phyloP scores from a whole-genome alignment of 768 basidiomycete genomes.

The Lactarius hatsudake region DNA sequence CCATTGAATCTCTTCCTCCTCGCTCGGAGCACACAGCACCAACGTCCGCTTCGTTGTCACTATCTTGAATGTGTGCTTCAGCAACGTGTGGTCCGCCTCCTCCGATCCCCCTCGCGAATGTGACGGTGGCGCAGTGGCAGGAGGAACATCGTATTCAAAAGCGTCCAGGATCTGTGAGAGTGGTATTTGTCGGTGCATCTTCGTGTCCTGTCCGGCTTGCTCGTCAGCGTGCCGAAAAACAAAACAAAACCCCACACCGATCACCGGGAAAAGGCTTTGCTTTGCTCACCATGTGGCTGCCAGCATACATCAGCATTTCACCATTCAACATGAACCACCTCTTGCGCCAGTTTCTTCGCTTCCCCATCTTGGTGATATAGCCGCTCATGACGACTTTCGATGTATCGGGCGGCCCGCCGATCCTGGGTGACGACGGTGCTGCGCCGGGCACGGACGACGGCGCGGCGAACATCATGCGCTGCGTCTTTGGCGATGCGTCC shows the following conservation, averaged over 20 bases:
- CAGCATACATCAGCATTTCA: conserved; percentile 83
- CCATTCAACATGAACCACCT: conserved; percentile 94
- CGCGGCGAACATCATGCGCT: conserved; percentile 27
- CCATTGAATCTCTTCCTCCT: conserved; percentile 99
- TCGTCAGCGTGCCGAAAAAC: not conserved
- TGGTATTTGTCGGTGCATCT: conserved; percentile 82
- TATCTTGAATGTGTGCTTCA: conserved; percentile 83
- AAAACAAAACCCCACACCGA: conserved; percentile 6
- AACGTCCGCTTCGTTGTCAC: conserved; percentile 91
- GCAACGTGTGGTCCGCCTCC: conserved; percentile 37
- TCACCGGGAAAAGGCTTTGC: not conserved
- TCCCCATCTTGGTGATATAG: conserved; percentile 96
- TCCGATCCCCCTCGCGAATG: conserved; percentile 41
- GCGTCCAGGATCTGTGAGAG: conserved; percentile 88
- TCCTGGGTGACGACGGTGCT: conserved; percentile 45
- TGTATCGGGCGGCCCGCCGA: conserved; percentile 48
- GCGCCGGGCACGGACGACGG: conserved; percentile 30
- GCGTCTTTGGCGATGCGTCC: conserved; percentile 49
- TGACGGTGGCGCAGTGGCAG: conserved; percentile 40
- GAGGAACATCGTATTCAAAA: conserved; percentile 74
- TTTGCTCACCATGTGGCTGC: conserved; percentile 87
- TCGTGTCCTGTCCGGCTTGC: conserved; percentile 65
- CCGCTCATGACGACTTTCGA: conserved; percentile 83
- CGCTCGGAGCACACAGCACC: conserved; percentile 87
- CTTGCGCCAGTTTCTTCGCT: conserved; percentile 93